These are phyloP conservation scores for Sedum album DNA, from an alignment of 164 flowering plant genomes.

Conservation along the genomic window DNA sequence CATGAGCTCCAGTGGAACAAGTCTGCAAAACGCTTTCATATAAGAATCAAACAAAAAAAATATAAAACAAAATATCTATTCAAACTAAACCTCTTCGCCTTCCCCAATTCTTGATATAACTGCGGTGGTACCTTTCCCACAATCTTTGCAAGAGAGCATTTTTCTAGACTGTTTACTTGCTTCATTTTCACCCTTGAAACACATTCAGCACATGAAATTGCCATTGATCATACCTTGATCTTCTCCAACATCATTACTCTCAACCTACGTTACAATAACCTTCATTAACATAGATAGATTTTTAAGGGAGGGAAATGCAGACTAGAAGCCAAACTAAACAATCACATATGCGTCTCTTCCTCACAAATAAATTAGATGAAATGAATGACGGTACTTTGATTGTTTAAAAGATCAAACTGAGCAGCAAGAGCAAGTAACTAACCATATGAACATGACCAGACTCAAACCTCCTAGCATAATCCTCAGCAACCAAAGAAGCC, in stretches of 20 bases:
- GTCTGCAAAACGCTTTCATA: constrained; percentile 48
- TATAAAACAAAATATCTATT: constrained; percentile 1
- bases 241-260: constrained; percentile 25
- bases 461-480: constrained; percentile 67
- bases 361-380: not conserved
- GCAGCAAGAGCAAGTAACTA: not conserved
- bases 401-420: too few species aligned
- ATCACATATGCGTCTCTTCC: not conserved
- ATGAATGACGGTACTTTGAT: too few species aligned
- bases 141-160: constrained; percentile 84
- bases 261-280: constrained; percentile 22
- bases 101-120: constrained; percentile 81
- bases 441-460: constrained; percentile 28
- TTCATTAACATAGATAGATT: not conserved
- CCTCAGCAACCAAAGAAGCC: constrained; percentile 68
- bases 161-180: constrained; percentile 76
- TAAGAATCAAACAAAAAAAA: not conserved
- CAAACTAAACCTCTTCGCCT: constrained; percentile 61
- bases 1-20: constrained; percentile 95
- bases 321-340: not conserved
- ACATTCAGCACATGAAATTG: constrained; percentile 65
- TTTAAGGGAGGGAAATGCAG: not conserved
- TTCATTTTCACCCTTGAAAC: constrained; percentile 80
- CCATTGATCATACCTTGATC: constrained; percentile 44
- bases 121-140: constrained; percentile 91